Base-by-base conservation (phyloP, 148 eudicot species). In the Chenopodium suecicum region DNA sequence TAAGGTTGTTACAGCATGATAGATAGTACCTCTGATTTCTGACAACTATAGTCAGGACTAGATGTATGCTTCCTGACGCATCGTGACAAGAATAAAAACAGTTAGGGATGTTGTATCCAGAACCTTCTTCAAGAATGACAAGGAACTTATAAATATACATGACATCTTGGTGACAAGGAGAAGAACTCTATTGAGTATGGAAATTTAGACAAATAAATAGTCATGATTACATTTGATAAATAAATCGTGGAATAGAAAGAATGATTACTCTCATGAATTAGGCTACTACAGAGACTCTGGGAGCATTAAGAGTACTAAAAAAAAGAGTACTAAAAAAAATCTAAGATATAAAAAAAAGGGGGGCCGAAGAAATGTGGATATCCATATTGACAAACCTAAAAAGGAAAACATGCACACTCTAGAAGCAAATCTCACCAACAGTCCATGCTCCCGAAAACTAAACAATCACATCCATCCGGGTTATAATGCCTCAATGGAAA, bases 301-400 rank as follows among this genome's bases (percentile, higher is more conserved):
- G 82, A 84, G 83, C 81, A 81, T 73, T 84, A 82, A 65, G 69
- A 72, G 69, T 73, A 62, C 70, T 37, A 12, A 54, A 44, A 12
- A 54, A 44, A 81, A 72, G 69, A 72, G 69, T 73, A 62, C 70
- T 37, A 12, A 54, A 44, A 12, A 54, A 44, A 81, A 72, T 37
- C 64, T 75, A 77, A n/a, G 73, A 37, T 75, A 70, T 77, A 60
- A 76, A 76, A 16, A 48, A 73, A 69, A 22, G n/a, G 50, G 22
- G 76, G 7, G 74, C 81, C 79, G 73, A n/a, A 23, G 64, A 80
- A 72, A 54, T 31, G 75, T 60, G 77, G 75, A 74, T 62, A 52
- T 77, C 76, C 81, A 78, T 82, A 85, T 82, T 78, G 77, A 87
- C 85, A 86, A 78, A 78, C 90, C 85, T 74, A 52, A 82, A 25